phyloP scores from a whole-genome alignment of 345 rosid genomes.

The Camelina hispida region DNA sequence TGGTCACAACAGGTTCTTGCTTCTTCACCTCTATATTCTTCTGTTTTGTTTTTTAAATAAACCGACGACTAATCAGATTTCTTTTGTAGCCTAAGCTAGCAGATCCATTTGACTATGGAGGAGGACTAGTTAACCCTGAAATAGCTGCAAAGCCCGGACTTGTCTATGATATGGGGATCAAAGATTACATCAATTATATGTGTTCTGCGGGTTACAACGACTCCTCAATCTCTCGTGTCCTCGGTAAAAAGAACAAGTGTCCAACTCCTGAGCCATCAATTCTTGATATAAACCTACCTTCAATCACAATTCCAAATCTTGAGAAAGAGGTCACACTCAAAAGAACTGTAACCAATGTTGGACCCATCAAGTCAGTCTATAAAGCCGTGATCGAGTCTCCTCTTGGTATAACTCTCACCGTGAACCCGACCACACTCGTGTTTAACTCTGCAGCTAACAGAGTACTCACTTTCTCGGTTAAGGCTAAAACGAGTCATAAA shows the following conservation, averaged over 20 bases:
- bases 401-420: conserved; percentile 31
- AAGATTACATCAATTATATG: too few relatives aligned
- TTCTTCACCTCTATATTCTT: too few relatives aligned
- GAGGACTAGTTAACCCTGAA: too few relatives aligned
- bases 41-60: too few relatives aligned
- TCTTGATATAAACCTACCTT: conserved; percentile 55
- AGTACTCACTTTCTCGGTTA: conserved; percentile 19
- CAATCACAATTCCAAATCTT: conserved; percentile 42
- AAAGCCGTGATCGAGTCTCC: conserved; percentile 36
- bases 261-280: conserved; percentile 32
- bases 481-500: conserved; percentile 8
- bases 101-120: too few relatives aligned
- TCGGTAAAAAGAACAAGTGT: conserved; percentile 34
- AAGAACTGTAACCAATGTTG: conserved; percentile 41
- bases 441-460: conserved; percentile 26
- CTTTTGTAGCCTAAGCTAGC: too few relatives aligned
- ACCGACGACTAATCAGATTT: too few relatives aligned
- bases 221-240: conserved; percentile 49
- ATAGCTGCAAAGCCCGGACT: too few relatives aligned
- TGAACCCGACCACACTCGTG: conserved; percentile 31
- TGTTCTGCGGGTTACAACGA: too few relatives aligned
- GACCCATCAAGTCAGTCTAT: conserved; percentile 26
- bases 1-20: too few relatives aligned
- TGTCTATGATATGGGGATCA: too few relatives aligned
- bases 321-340: conserved; percentile 25